Evolutionary conservation across 192 early-diverging fungal genomes (phyloP), one percentile per base, ranked within the genome.

Genomic region (Entomortierella parvispora): DNA sequence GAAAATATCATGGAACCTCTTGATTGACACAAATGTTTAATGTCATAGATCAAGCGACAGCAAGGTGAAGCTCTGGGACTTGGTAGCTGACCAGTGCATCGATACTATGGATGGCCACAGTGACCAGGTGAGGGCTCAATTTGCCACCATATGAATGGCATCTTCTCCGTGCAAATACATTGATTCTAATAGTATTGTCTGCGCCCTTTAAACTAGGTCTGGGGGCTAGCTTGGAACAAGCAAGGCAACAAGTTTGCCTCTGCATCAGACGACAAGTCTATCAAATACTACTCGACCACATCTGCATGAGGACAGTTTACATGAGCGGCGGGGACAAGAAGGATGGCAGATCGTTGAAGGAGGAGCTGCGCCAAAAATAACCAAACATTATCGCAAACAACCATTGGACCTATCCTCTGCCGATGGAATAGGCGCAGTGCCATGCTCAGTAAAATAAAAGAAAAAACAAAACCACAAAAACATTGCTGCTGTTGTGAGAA

Each of bases 11-110:
- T n/a, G n/a, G n/a, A n/a, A n/a, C n/a, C n/a, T n/a, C n/a, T n/a
- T n/a, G n/a, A n/a, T n/a, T n/a, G n/a, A n/a, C n/a, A n/a, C n/a
- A n/a, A n/a, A n/a, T n/a, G n/a, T n/a, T n/a, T n/a, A n/a, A n/a
- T n/a, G n/a, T 9, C 12, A 22, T 58, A 76, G 74, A 56, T 90
- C 91, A 3, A 88, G 87, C 57, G 94, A 95, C 65, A 92, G 89
- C 55, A 85, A 88, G 48, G 87, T 93, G 42, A 95, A 95, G 82
- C 79, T 95, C 14, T 95, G 94, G 94, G 92, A 94, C 83, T 54
- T 91, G 15, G 86, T 87, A 31, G 81, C 83, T 12, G 72, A 88
- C 47, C 90, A 92, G 64, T 90, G 89, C 68, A 76, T 93, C 42
- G 90, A 93, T 63, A 94, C 93, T 23, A 89, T 91, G 65, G 90